phyloP scores from a whole-genome alignment of 73 alveolate genomes.

The Paramecium tetraurelia region DNA sequence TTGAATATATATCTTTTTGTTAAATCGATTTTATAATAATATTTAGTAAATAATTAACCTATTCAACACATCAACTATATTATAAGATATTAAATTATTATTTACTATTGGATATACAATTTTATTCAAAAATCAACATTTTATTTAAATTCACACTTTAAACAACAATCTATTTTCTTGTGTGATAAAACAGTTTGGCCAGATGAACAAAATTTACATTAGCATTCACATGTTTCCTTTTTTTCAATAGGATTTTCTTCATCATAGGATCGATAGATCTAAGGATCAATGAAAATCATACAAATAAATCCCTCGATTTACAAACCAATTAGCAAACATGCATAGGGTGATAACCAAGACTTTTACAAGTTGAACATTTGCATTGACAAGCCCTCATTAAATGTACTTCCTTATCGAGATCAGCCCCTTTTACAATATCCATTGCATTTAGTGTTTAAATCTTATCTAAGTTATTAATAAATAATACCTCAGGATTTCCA shows the following conservation, averaged over 20 bases:
- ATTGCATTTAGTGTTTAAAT: not conserved
- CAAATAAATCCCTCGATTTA: not conserved
- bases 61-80: too few species aligned
- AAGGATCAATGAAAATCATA: not conserved
- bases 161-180: slow-evolving; percentile 28
- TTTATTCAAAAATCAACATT: not conserved
- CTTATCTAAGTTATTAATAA: not conserved
- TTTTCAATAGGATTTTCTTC: not conserved
- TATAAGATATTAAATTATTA: not conserved
- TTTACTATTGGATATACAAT: not conserved
- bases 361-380: not conserved
- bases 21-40: not conserved
- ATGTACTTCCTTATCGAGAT: slow-evolving; percentile 4
- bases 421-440: not conserved
- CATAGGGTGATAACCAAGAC: not conserved
- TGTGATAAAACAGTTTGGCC: not conserved
- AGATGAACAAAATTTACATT: not conserved
- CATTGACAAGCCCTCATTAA: not conserved
- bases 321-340: not conserved
- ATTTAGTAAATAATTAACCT: not conserved
- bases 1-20: not conserved
- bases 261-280: not conserved
- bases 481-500: slow-evolving; percentile 16
- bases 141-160: slow-evolving; percentile 6
- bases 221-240: not conserved